Conservation (phyloP, 768 basidiomycete species). For the Xanthoconium purpureum region DNA sequence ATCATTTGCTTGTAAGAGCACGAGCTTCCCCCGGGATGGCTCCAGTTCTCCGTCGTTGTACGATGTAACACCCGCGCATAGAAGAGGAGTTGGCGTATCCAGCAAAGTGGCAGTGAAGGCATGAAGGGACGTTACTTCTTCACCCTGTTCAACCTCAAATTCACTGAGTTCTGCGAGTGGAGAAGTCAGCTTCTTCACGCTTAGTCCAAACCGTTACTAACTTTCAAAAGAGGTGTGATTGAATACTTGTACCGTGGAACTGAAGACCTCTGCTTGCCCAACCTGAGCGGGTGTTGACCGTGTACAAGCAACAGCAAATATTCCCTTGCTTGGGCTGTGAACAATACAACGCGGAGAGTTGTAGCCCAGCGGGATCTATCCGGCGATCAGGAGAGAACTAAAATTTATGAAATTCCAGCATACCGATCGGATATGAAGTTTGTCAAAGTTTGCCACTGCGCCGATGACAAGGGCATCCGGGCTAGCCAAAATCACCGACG, state of each 20-base stretch:
- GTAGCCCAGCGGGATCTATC: constrained; percentile 66
- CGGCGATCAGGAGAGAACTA: background rate
- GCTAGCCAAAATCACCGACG: constrained; percentile 59
- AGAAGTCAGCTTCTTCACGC: constrained; percentile 1
- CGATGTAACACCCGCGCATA: constrained; percentile 50
- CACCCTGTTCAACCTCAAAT: constrained; percentile 39
- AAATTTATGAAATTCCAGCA: constrained; percentile 13
- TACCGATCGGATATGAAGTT: constrained; percentile 80
- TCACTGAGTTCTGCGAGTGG: constrained; percentile 24
- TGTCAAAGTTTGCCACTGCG: constrained; percentile 61
- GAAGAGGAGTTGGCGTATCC: constrained; percentile 36
- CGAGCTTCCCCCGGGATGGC: constrained; percentile 55
- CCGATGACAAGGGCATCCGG: constrained; percentile 61
- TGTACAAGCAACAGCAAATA: constrained; percentile 65
- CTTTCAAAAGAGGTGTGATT: constrained; percentile 63
- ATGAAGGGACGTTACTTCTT: constrained; percentile 61
- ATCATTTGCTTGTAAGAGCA: constrained; percentile 45
- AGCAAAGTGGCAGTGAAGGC: constrained; percentile 28
- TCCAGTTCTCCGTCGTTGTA: constrained; percentile 45
- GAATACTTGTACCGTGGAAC: constrained; percentile 61
- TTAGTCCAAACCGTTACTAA: constrained; percentile 34
- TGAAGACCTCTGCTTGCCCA: constrained; percentile 45
- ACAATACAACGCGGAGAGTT: constrained; percentile 69
- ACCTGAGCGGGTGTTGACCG: constrained; percentile 52
- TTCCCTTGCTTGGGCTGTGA: constrained; percentile 50